Conservation (phyloP, 257 asterid genomes). For the Solanum arcanum region DNA sequence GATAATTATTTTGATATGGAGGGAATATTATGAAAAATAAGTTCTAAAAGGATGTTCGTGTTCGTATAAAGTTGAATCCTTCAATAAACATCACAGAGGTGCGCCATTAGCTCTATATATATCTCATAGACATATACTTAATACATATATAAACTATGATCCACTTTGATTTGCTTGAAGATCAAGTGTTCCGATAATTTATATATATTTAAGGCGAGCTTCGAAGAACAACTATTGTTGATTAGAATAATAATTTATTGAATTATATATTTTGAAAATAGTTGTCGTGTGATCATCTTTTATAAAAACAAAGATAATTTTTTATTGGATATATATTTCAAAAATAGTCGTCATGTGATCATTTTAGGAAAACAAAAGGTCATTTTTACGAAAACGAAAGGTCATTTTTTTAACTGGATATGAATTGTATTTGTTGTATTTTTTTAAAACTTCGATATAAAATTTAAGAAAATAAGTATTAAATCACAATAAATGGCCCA, state of each 20-base stretch:
- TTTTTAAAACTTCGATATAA: no score
- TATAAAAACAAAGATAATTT: not conserved
- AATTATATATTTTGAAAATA: not conserved
- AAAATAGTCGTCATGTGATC: not conserved
- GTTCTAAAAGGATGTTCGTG: not conserved
- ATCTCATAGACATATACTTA: no score
- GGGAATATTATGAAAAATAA: no score
- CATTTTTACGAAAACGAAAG: not conserved
- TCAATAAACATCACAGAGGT: not conserved
- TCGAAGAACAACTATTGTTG: not conserved
- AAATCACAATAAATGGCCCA: not conserved
- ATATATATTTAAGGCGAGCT: not conserved
- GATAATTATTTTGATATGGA: not conserved
- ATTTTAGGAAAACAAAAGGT: not conserved
- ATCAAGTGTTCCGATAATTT: not conserved
- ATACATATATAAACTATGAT: not conserved
- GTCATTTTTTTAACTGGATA: not conserved
- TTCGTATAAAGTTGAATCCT: not conserved
- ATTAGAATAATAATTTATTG: not conserved
- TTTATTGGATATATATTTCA: not conserved
- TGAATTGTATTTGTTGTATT: not conserved
- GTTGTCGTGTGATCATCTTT: not conserved
- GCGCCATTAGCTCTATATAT: not conserved
- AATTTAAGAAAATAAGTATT: rapidly evolving
- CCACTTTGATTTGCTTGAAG: not conserved